phyloP scores from a whole-genome alignment of 2,329 filamentous ascomycete genomes.

The Fusarium fujikuroi region DNA sequence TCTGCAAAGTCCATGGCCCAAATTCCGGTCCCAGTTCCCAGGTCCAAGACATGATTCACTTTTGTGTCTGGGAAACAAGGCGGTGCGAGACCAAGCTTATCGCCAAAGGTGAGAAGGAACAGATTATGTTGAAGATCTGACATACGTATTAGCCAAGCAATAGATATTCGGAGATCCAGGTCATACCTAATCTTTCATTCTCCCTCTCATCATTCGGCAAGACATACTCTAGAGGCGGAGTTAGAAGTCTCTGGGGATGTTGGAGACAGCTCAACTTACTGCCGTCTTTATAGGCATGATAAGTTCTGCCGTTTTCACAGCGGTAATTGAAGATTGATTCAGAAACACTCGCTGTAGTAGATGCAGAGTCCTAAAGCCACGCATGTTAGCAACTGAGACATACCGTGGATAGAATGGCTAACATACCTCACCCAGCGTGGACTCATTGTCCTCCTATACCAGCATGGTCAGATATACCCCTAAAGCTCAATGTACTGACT shows the following conservation, averaged over 20 bases:
- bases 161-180: not conserved
- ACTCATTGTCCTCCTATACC: not conserved
- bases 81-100: not conserved
- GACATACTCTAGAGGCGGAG: not conserved
- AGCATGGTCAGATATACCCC: rapidly evolving
- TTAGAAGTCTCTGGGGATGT: not conserved
- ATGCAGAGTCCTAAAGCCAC: not conserved
- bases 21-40: conserved; percentile 11
- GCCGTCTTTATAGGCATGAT: not conserved
- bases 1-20: not conserved
- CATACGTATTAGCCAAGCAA: too few relatives aligned
- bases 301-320: not conserved
- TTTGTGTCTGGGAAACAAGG: not conserved
- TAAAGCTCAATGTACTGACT: rapidly evolving
- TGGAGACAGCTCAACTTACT: not conserved
- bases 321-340: not conserved
- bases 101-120: not conserved
- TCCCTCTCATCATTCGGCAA: not conserved
- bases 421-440: not conserved
- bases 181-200: not conserved
- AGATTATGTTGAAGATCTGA: conserved; percentile 12
- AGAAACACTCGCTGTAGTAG: not conserved
- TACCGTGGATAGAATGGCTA: rapidly evolving
- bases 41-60: not conserved
- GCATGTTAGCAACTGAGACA: not conserved